Base-by-base conservation (phyloP, 2,329 filamentous ascomycete genomes). In the Microcyclosporella mali region DNA sequence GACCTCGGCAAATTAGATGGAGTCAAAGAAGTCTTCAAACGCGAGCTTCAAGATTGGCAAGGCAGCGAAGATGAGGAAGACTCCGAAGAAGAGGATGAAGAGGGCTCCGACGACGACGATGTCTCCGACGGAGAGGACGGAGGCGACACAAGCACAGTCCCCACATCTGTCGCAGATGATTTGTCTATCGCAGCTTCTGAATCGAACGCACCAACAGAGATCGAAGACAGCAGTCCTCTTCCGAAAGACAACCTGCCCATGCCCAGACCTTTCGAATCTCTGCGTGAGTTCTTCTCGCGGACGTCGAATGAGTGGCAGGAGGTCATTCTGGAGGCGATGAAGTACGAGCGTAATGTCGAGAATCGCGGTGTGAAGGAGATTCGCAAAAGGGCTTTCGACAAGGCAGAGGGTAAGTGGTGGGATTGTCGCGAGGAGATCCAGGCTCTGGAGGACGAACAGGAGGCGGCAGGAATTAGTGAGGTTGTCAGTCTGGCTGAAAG, bases 391-490 rank as follows among this genome's bases (percentile, higher is more conserved):
- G 92, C 88, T 1, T 98, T 95, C 63, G 84, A 88, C 60, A 75
- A 88, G 51, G 89, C 89, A 31, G 92, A 98, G 66, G 85, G 89
- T 69, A 95, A 94, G 65, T 98, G 92, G 92, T 98, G 92, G 92
- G 92, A 95, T 72, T 88, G 84, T 62, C 78, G 92, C 56, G 92
- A 98, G 70, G 90, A 97, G 69, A 85, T 98, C 53, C 84, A 82
- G 41, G 84, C 81, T 6, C 67, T 97, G 59, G 92, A 98, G 67
- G 90, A 95, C 66, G 90, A 95, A 70, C 88, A 97, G 70, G 90
- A 95, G 66, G 89, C 85, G 37, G 87, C 88, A 27, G 89, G 92
- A 8, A 95, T 97, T 64, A 86, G 88, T 12, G 92, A 97, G 70
- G 87, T 97, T 33, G 86, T 97, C 41, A 92, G 83, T 60, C 71